Conservation (phyloP, 2,329 filamentous ascomycete species). For the Diaporthe eres region DNA sequence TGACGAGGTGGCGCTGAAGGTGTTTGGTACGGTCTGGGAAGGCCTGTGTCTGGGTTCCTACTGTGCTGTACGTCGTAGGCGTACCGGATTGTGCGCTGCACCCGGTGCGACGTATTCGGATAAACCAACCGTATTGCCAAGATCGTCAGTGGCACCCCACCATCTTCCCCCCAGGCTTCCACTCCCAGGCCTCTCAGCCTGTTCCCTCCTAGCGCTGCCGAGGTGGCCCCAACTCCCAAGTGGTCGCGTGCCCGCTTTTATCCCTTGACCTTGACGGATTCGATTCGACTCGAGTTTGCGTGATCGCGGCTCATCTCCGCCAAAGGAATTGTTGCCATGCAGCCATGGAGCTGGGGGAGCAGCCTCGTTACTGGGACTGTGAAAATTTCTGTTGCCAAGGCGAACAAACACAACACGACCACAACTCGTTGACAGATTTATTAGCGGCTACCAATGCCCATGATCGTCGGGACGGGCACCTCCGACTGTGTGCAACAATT, state of each 20-base stretch:
- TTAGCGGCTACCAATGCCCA: too few species aligned
- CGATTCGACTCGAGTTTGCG: constrained; percentile 12
- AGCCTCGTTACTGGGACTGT: background rate
- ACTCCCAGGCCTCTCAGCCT: background rate
- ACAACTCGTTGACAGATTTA: background rate
- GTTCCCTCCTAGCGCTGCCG: constrained; percentile 14
- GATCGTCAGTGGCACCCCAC: background rate
- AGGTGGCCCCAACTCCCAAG: background rate
- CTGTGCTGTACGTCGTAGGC: background rate
- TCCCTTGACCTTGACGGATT: constrained; percentile 9
- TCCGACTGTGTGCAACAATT: background rate
- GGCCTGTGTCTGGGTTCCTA: background rate
- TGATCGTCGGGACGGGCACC: background rate
- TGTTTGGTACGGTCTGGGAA: background rate
- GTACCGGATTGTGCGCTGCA: background rate
- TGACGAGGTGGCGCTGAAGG: background rate
- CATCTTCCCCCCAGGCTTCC: constrained; percentile 5
- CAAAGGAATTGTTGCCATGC: background rate
- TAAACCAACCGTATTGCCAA: background rate
- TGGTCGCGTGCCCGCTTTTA: constrained; percentile 27
- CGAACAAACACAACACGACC: background rate
- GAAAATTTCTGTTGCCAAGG: background rate
- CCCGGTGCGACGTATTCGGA: background rate
- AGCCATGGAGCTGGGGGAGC: background rate
- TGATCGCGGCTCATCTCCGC: constrained; percentile 31